Evolutionary conservation across 2,329 filamentous ascomycete genomes (phyloP), one percentile per base, ranked within the genome.

Genomic region (Ceratocystiopsis brevicomis): DNA sequence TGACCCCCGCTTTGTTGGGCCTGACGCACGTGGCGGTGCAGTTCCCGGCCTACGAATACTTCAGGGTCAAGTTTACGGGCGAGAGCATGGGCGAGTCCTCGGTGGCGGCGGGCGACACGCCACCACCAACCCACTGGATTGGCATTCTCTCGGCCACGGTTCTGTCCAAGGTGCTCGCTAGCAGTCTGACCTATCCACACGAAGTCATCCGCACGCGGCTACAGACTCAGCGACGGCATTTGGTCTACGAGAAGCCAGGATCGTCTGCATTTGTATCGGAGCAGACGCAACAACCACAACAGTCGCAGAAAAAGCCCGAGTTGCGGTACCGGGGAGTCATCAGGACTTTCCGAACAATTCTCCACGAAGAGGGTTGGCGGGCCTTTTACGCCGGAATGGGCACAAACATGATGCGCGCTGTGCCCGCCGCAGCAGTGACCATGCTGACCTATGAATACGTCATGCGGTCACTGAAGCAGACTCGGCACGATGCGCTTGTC

Each of bases 381-480:
- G 88, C 88, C 4, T 96, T 98, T 54, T 98, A 98, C 58, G 88
- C 87, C 19, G 90, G 90, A 34, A 85, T 98, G 68, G 90, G 90
- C 35, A 94, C 88, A 40, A 98, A 98, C 62, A 83, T 98, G 76
- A 85, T 96, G 68, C 75, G 90, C 45, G 90, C 90, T 9, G 80
- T 98, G 13, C 90, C 90, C 32, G 86, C 90, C 18, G 88, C 90
- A 17, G 93, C 93, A 54, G 94, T 93, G 21, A 98, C 90, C 3
- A 92, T 98, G 80, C 69, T 96, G 56, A 96, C 88, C 13, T 98
- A 94, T 56, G 90, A 98, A 62, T 90, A 80, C 52, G 63, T 69
- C 41, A 76, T 76, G 72, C 62, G 66, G 42, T 57, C 62, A 44
- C 58, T 76, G 17, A 69, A 68, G 47, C 56, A 60, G 44, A 56